Conservation (phyloP, 2,329 filamentous ascomycete species). For the Niveomyces coronatus region DNA sequence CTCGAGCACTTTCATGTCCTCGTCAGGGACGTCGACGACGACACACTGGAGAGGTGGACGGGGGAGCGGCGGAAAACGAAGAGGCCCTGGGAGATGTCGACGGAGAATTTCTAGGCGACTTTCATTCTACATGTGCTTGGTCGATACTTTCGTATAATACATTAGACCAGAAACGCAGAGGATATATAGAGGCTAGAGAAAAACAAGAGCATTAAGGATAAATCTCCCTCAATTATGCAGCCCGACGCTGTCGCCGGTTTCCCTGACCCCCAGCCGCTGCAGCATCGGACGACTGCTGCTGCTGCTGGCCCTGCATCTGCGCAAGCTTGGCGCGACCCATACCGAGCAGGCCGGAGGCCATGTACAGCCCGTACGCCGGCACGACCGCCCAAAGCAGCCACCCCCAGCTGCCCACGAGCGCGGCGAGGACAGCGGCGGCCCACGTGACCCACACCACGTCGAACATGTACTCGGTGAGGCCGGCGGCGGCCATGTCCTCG, state of each 20-base stretch:
- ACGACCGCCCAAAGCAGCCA: slow-evolving; percentile 47
- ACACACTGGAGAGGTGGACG: slow-evolving; percentile 44
- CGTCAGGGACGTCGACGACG: slow-evolving; percentile 43
- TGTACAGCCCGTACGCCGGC: slow-evolving; percentile 45
- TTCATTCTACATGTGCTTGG: neutral
- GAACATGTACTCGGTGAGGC: slow-evolving; percentile 96
- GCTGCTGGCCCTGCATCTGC: slow-evolving; percentile 30
- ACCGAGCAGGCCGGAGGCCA: slow-evolving; percentile 43
- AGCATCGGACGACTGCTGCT: slow-evolving; percentile 20
- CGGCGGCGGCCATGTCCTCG: slow-evolving; percentile 78
- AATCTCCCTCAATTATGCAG: slow-evolving; percentile 33
- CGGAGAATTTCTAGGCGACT: neutral
- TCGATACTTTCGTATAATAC: neutral
- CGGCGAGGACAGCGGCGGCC: slow-evolving; percentile 60
- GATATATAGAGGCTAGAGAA: neutral
- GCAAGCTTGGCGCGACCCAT: slow-evolving; percentile 44
- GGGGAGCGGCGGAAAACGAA: slow-evolving; percentile 28
- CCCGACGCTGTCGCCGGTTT: slow-evolving; percentile 45
- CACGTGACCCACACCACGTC: slow-evolving; percentile 94
- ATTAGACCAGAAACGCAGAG: neutral
- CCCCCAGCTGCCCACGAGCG: slow-evolving; percentile 70
- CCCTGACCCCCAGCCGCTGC: slow-evolving; percentile 30
- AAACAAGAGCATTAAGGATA: too few species aligned
- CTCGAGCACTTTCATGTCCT: slow-evolving; percentile 85
- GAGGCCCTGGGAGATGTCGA: slow-evolving; percentile 8